Percentiles rank a stretch among this genome's conserved stretches.
These are phyloP conservation scores for Calocybe gambosa DNA, from an alignment of 1,284 basidiomycete genomes.

Conservation along the genomic window DNA sequence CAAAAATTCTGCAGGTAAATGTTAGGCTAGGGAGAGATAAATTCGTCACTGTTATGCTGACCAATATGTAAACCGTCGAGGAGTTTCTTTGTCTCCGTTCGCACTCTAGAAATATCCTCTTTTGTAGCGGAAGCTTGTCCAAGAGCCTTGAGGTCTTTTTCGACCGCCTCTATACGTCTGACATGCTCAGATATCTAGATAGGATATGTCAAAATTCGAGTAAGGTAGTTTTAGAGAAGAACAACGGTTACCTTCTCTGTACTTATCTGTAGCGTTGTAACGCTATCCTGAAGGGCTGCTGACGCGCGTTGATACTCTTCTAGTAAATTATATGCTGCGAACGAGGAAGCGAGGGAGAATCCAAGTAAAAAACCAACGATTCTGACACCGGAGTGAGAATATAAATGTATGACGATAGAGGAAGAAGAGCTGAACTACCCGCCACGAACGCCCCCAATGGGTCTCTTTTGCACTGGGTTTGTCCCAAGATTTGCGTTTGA, in stretches of 20 bases:
- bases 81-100: constrained; percentile 81
- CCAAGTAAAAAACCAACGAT: constrained; percentile 87
- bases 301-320: constrained; percentile 89
- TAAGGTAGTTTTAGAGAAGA: not conserved
- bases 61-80: constrained; percentile 77
- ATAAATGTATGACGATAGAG: constrained; percentile 1
- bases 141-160: constrained; percentile 80
- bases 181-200: constrained; percentile 78
- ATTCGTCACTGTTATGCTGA: constrained; percentile 26
- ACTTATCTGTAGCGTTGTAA: constrained; percentile 80
- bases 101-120: constrained; percentile 70
- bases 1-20: constrained; percentile 52
- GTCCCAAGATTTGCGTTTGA: constrained; percentile 48
- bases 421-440: constrained; percentile 45
- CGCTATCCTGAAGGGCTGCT: constrained; percentile 76
- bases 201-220: not conserved
- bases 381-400: constrained; percentile 34
- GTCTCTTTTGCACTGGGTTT: constrained; percentile 61
- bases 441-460: constrained; percentile 80
- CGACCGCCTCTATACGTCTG: constrained; percentile 78
- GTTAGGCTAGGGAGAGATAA: not conserved
- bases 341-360: constrained; percentile 79
- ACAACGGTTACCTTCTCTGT: constrained; percentile 62
- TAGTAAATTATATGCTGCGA: constrained; percentile 82
- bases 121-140: constrained; percentile 63